phyloP scores from a whole-genome alignment of 1,284 basidiomycete genomes.

The Fomitopsis betulina region DNA sequence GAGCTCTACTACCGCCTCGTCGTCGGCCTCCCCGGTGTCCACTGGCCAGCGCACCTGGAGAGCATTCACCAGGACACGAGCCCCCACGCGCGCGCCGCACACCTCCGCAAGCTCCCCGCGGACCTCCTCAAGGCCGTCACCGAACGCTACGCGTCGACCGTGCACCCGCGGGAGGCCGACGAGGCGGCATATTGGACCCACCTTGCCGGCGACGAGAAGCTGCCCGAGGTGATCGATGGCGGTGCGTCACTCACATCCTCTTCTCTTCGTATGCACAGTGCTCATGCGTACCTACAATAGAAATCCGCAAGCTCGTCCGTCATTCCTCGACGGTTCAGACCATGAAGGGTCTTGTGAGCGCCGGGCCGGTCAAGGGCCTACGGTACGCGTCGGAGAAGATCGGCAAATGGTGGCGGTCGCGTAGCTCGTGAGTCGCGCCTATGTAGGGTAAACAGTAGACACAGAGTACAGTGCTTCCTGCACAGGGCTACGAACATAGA shows the following conservation, averaged over 20 bases:
- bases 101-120: slow-evolving; percentile 74
- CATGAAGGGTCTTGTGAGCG: slow-evolving; percentile 82
- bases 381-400: slow-evolving; percentile 77
- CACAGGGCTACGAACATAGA: neutral
- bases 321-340: slow-evolving; percentile 83
- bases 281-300: slow-evolving; percentile 32
- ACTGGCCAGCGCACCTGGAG: slow-evolving; percentile 51
- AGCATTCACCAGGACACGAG: slow-evolving; percentile 69
- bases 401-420: slow-evolving; percentile 75
- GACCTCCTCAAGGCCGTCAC: slow-evolving; percentile 57
- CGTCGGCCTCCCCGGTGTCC: slow-evolving; percentile 70
- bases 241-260: slow-evolving; percentile 39
- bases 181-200: slow-evolving; percentile 74
- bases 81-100: slow-evolving; percentile 61
- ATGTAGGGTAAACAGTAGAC: neutral
- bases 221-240: slow-evolving; percentile 51
- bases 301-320: slow-evolving; percentile 75
- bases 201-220: slow-evolving; percentile 59
- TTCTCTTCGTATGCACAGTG: neutral
- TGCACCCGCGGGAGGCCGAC: slow-evolving; percentile 42
- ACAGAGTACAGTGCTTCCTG: neutral
- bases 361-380: slow-evolving; percentile 75
- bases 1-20: slow-evolving; percentile 82
- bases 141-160: slow-evolving; percentile 39
- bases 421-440: slow-evolving; percentile 4